A percentile compares a stretch with the other conserved stretches of the same genome.
These are phyloP conservation scores for Sporothrix inflata DNA, from an alignment of 2,329 filamentous ascomycete species.

Conservation along the genomic window DNA sequence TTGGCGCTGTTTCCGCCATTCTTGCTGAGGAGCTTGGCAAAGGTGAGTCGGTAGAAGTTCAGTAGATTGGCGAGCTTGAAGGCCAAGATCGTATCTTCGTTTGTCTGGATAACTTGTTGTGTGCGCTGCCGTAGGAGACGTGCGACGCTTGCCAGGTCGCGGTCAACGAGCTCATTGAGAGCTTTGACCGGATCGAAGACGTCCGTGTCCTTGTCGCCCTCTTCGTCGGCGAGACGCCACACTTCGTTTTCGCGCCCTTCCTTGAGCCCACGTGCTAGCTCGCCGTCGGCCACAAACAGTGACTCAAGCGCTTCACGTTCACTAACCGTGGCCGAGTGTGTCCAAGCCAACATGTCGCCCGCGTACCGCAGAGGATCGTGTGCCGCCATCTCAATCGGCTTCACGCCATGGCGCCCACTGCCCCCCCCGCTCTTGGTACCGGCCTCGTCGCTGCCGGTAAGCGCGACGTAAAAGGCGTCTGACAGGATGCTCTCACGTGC, in stretches of 20 bases:
- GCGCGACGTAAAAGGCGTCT: conserved; percentile 83
- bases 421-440: conserved; percentile 43
- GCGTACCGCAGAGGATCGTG: conserved; percentile 91
- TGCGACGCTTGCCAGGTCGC: conserved; percentile 78
- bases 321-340: conserved; percentile 89
- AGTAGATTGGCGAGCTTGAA: conserved; percentile 91
- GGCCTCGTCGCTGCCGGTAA: conserved; percentile 69
- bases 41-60: conserved; percentile 85
- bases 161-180: conserved; percentile 82
- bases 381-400: conserved; percentile 91
- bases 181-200: conserved; percentile 81
- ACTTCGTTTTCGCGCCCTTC: conserved; percentile 80
- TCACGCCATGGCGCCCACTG: conserved; percentile 63
- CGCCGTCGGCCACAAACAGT: conserved; percentile 88
- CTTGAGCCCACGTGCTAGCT: conserved; percentile 80
- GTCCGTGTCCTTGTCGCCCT: conserved; percentile 54
- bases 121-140: conserved; percentile 85
- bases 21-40: conserved; percentile 72
- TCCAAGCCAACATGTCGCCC: conserved; percentile 97
- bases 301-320: conserved; percentile 91
- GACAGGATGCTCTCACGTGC: conserved; percentile 84
- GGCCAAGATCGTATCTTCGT: conserved; percentile 84
- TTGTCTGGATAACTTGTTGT: conserved; percentile 88
- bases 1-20: not conserved
- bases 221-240: conserved; percentile 71